Base-by-base conservation (phyloP, 2,329 filamentous ascomycete species). In the Penicillium sp. region DNA sequence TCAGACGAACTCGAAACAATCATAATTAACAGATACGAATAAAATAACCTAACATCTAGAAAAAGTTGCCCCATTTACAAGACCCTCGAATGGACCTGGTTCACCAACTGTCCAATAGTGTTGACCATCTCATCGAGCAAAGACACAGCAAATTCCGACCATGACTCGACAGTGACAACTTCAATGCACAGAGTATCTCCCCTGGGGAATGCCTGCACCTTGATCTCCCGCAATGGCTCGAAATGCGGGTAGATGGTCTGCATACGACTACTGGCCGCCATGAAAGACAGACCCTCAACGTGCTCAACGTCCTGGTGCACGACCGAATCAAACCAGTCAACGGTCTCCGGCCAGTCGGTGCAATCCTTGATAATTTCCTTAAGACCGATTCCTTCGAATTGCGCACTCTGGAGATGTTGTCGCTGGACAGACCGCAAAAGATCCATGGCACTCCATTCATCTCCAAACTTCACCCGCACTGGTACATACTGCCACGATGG, bases 271-370 rank as follows among this genome's bases (percentile, higher is more conserved):
- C 49, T 63, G 9, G 55, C 54, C 16, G 46, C 53, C 43, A 59
- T 48, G 49, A 69, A 66, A 36, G 63, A 58, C 51, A 68, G 72
- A 34, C 72, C 75, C 64, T 85, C 82, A 15, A 85, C 81, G 64
- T 84, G 82, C 52, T 85, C 82, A 13, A 85, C 81, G 64, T 84
- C 82, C 52, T 84, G 81, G 67, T 84, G 81, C 16, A 83, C 80
- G 1, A 83, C 79, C 0, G 79, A 78, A 64, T 82, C 80, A 66
- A 78, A 64, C 82, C 80, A 66, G 65, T 8, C 67, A 29, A 55
- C 39, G 0, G 53, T 44, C n/a, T 45, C 39, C 13, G 46, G 68
- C 44, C 81, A 82, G 53, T 77, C 72, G 13, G 77, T 76, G 68
- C 80, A 82, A 3, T 69, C 60, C 33, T 70, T 66, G 13, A 75